Base-by-base conservation (phyloP, 139 green algal genomes). In the Picochlorum sp. region DNA sequence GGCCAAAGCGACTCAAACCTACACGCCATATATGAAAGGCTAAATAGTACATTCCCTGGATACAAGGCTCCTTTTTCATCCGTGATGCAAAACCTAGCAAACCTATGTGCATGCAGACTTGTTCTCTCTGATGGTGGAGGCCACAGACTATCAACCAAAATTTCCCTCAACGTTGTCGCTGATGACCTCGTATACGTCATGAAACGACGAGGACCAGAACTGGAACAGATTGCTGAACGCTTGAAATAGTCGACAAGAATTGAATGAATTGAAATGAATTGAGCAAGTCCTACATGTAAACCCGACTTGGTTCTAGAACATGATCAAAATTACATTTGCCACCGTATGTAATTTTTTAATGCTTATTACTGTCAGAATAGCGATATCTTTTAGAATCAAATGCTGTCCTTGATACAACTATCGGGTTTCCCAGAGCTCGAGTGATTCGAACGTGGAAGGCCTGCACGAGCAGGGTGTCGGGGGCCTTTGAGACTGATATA, bases 41-140 rank as follows among this genome's bases (percentile, higher is more conserved):
- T 59, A 32, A 14, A 59, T n/a, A 20, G 51, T n/a, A 38, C 26
- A 32, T 32, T 59, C 21, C 21, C 51, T 32, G 62, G n/a, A 26
- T 68, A 75, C 51, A 46, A 77, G 30, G 41, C 32, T n/a, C 56
- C 74, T 44, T 65, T 82, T 41, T 20, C 49, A 24, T 49, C 34
- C 45, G 15, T 51, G n/a, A 14, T 62, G 60, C 69, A 61, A 62
- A 69, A 26, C n/a, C 61, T 21, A 59, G 69, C 5, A 44, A 34
- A 18, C 18, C 66, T 87, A 46, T 71, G 56, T 8, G 56, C 72
- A 32, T 64, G 77, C 65, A 66, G 78, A 7, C 62, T 86, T 37
- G 34, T 85, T 23, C 57, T 84, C 44, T 70, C 63, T 44, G n/a
- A 20, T 63, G 64, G 56, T 67, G 56, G 46, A 46, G 6, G 10